Evolutionary conservation across 805 yeast genomes (phyloP), one percentile per base, ranked within the genome.

Genomic region (Sugiyamaella mastotermitis): DNA sequence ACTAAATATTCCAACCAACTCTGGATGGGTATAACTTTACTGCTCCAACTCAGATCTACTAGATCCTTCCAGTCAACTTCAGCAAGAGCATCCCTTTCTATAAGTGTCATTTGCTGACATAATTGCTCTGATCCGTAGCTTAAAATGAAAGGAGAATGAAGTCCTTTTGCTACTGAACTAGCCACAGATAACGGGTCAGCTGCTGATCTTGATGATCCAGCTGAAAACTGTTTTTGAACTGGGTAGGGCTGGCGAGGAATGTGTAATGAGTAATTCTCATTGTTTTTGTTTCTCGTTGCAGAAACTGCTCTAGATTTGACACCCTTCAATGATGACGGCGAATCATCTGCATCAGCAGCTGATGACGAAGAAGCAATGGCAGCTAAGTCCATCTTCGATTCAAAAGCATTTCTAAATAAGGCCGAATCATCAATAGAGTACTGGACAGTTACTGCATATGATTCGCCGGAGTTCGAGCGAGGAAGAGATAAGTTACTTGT

Each of bases 31-130:
- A 70, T 72, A 33, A 82, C 58, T 24, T 77, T 75, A 42, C 73
- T 72, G 37, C 76, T 74, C 86, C 95, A 82, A 34, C 76, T 71
- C 45, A 83, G 62, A 45, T 85, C 88, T 30, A 88, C 69, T 31
- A 90, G 68, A 48, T 86, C 95, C 51, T 78, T 80, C 97, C 97
- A 90, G 57, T 90, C 97, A 27, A 92, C 72, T 52, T 86, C 95
- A 37, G 76, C 71, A 16, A 88, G 60, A 30, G 87, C 73, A 57
- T 92, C 97, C 37, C 78, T 69, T 58, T 92, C 98, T 46, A 90
- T 82, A 34, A 84, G 57, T 0, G 97, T 90, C 60, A 90, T 69
- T 47, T 90, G 97, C 46, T 78, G 74, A 4, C 94, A 87, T 21
- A 92, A 61, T 0, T 72, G 63, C 39, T 66, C 61, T 1, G 95